phyloP scores from a whole-genome alignment of 805 yeast genomes.

The Saccharomycodes ludwigii region DNA sequence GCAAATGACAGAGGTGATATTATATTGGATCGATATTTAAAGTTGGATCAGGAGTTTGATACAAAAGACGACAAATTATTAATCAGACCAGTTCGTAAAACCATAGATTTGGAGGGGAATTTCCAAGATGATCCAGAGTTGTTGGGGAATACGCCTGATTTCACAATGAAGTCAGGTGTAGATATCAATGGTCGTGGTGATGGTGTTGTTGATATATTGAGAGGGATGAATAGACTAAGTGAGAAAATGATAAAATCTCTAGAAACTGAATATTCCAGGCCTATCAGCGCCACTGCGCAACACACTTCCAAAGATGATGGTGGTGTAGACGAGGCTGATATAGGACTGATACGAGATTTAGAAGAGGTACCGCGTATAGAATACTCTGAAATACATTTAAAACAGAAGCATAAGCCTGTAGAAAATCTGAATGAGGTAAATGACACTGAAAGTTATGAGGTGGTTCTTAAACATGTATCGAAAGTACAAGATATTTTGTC shows the following conservation, averaged over 20 bases:
- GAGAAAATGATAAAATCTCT: conserved; percentile 60
- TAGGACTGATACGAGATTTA: conserved; percentile 38
- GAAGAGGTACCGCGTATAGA: conserved; percentile 35
- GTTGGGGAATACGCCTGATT: conserved; percentile 73
- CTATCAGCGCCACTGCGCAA: conserved; percentile 5
- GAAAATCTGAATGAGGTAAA: conserved; percentile 11
- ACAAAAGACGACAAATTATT: conserved; percentile 30
- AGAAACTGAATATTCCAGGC: conserved; percentile 30
- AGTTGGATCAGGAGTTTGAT: conserved; percentile 49
- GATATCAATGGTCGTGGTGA: conserved; percentile 45
- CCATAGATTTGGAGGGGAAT: conserved; percentile 72
- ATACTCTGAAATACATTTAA: conserved; percentile 37
- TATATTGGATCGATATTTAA: conserved; percentile 72
- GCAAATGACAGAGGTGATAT: conserved; percentile 72
- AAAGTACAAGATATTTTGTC: conserved; percentile 11
- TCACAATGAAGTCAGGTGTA: conserved; percentile 62
- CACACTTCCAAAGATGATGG: conserved; percentile 26
- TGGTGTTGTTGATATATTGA: conserved; percentile 55
- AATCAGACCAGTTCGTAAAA: conserved; percentile 45
- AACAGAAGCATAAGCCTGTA: conserved; percentile 12
- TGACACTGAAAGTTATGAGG: conserved; percentile 9
- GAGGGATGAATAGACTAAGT: conserved; percentile 82
- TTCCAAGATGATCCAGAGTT: conserved; percentile 65
- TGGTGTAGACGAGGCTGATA: conserved; percentile 29
- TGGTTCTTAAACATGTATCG: conserved; percentile 7